phyloP scores from a whole-genome alignment of 2,329 filamentous ascomycete genomes.

The Chaetomiaceae sp. region DNA sequence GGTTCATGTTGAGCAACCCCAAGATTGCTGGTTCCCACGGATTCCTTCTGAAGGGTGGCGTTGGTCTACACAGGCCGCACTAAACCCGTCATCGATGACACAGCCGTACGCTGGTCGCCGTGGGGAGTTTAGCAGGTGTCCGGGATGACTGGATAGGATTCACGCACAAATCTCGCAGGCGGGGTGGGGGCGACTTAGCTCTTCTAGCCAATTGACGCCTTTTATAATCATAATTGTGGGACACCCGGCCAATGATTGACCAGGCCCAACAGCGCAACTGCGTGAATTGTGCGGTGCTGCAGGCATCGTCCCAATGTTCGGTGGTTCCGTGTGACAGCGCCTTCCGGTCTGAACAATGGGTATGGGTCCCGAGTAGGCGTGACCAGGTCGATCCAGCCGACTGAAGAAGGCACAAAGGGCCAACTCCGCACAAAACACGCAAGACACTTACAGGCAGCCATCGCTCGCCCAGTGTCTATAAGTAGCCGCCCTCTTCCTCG shows the following conservation, averaged over 20 bases:
- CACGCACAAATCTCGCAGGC: constrained; percentile 26
- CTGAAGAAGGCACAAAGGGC: constrained; percentile 16
- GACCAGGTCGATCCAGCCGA: neutral
- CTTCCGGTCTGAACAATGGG: neutral
- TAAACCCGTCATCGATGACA: no score
- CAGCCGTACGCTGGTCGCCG: neutral
- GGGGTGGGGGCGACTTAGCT: neutral
- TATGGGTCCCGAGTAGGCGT: constrained; percentile 1
- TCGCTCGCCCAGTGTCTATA: constrained; percentile 1
- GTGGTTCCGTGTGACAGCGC: no score
- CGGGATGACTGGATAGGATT: constrained; percentile 17
- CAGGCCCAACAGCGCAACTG: no score
- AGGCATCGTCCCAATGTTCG: no score
- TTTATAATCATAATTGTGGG: neutral
- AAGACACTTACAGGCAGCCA: neutral
- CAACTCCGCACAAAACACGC: constrained; percentile 23
- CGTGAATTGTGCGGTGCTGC: no score
- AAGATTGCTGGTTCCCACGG: neutral
- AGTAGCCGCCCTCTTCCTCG: neutral
- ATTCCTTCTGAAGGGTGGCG: neutral
- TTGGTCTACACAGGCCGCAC: neutral
- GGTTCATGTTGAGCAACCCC: neutral
- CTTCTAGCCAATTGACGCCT: no score
- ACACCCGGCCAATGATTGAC: no score
- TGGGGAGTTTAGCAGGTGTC: neutral